These are phyloP conservation scores for Oryza punctata DNA, from an alignment of 176 grass and related monocot genomes.

Conservation along the genomic window DNA sequence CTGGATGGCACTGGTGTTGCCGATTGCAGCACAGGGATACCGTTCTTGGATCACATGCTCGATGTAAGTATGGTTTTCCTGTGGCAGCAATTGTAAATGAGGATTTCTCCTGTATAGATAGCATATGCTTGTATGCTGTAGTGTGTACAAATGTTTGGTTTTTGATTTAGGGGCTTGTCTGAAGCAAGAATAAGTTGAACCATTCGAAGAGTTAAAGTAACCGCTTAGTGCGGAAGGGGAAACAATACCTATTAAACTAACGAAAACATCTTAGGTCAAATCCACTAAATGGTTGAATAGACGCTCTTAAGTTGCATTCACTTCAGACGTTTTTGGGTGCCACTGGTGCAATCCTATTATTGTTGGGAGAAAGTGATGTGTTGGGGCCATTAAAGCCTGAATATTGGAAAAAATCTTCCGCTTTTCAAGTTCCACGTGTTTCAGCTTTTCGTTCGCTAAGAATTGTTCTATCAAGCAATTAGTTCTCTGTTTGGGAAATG, in stretches of 20 bases:
- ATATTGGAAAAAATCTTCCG: slow-evolving; percentile 8
- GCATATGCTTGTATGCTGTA: neutral
- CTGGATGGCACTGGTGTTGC: slow-evolving; percentile 84
- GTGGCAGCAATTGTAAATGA: neutral
- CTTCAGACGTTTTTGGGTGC: slow-evolving; percentile 14
- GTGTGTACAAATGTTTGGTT: neutral
- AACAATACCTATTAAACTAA: neutral
- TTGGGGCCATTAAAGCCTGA: slow-evolving; percentile 1
- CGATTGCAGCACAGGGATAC: slow-evolving; percentile 73
- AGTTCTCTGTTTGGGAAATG: neutral
- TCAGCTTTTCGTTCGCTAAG: neutral
- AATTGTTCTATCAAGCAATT: slow-evolving; percentile 14
- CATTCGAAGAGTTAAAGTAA: neutral
- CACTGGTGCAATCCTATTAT: neutral
- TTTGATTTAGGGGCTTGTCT: neutral
- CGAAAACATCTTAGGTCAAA: neutral
- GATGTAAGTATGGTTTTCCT: slow-evolving; percentile 57
- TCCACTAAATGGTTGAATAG: neutral
- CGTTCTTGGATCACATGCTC: slow-evolving; percentile 96
- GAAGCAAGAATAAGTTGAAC: neutral
- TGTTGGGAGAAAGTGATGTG: slow-evolving; percentile 9
- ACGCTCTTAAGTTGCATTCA: neutral
- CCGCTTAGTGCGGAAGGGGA: neutral
- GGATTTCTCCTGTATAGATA: neutral
- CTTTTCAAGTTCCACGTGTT: slow-evolving; percentile 18